phyloP scores from a whole-genome alignment of 768 basidiomycete genomes.

The Suillus occidentalis region DNA sequence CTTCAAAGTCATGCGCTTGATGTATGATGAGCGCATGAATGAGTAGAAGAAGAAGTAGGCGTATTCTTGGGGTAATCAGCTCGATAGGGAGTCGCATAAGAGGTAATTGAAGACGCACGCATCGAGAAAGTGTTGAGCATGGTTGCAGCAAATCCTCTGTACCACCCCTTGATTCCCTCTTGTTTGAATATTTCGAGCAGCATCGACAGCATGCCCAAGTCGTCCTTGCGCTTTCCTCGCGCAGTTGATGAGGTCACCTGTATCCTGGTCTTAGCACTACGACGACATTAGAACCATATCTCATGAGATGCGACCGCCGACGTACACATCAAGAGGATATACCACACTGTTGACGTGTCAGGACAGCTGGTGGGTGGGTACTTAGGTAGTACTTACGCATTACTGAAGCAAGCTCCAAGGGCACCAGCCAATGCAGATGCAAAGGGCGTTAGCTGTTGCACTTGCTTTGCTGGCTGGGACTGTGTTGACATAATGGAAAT shows the following conservation, averaged over 20 bases:
- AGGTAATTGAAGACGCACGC: slow-evolving; percentile 57
- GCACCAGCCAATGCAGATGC: slow-evolving; percentile 92
- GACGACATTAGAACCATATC: slow-evolving; percentile 9
- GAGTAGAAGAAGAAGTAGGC: slow-evolving; percentile 99
- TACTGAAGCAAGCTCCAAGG: slow-evolving; percentile 89
- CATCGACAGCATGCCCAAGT: slow-evolving; percentile 59
- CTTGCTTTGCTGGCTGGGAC: slow-evolving; percentile 53
- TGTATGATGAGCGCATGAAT: slow-evolving; percentile 80
- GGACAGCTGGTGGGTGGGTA: slow-evolving; percentile 10
- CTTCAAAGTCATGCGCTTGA: slow-evolving; percentile 62
- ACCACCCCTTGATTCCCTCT: slow-evolving; percentile 82
- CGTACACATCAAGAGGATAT: slow-evolving; percentile 94
- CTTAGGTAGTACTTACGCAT: slow-evolving; percentile 62
- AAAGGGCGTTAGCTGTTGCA: slow-evolving; percentile 74
- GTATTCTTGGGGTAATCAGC: slow-evolving; percentile 65
- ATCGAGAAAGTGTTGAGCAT: slow-evolving; percentile 99
- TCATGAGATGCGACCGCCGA: slow-evolving; percentile 9
- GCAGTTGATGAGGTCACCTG: slow-evolving; percentile 70
- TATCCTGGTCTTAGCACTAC: slow-evolving; percentile 90
- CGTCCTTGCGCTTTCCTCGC: slow-evolving; percentile 51
- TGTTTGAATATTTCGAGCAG: slow-evolving; percentile 70
- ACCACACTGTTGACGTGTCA: slow-evolving; percentile 58
- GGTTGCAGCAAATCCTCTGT: slow-evolving; percentile 91
- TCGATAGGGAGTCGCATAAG: background rate
- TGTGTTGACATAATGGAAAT: slow-evolving; percentile 36